phyloP scores from a whole-genome alignment of 139 green algal genomes.

The Coelastrella sp. region DNA sequence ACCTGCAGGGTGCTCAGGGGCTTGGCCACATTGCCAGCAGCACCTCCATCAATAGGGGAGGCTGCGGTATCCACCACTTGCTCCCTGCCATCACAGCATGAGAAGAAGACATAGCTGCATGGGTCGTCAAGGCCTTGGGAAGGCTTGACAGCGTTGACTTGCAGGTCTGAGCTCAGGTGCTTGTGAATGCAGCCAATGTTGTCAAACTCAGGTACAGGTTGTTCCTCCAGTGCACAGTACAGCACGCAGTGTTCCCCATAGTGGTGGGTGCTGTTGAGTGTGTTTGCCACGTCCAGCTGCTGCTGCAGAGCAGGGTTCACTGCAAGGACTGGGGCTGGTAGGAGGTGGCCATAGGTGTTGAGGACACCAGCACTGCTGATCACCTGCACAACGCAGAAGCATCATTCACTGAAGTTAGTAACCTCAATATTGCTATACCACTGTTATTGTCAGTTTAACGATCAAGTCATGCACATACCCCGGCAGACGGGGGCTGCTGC shows the following conservation, averaged over 20 bases:
- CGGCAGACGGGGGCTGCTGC: too few relatives aligned
- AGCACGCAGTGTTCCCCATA: neutral
- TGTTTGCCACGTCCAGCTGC: neutral
- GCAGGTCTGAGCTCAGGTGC: neutral
- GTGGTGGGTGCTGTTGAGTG: neutral
- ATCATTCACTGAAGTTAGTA: neutral
- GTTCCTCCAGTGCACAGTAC: neutral
- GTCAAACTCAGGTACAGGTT: neutral
- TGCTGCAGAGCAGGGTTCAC: neutral
- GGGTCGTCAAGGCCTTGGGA: neutral
- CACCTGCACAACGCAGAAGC: neutral
- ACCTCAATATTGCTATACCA: too few relatives aligned
- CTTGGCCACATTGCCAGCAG: neutral
- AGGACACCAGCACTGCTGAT: slow-evolving; percentile 24
- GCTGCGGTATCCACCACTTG: neutral
- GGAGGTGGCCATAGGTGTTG: slow-evolving; percentile 10
- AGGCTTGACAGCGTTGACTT: neutral
- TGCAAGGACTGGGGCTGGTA: neutral
- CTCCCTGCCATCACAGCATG: neutral
- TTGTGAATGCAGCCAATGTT: neutral
- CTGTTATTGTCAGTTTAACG: too few relatives aligned
- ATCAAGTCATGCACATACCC: too few relatives aligned
- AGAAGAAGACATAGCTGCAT: neutral
- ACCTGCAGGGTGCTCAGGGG: neutral
- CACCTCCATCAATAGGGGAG: neutral